Evolutionary conservation across 768 basidiomycete species (phyloP).

Genomic region (Xerocomellus dryophilus): DNA sequence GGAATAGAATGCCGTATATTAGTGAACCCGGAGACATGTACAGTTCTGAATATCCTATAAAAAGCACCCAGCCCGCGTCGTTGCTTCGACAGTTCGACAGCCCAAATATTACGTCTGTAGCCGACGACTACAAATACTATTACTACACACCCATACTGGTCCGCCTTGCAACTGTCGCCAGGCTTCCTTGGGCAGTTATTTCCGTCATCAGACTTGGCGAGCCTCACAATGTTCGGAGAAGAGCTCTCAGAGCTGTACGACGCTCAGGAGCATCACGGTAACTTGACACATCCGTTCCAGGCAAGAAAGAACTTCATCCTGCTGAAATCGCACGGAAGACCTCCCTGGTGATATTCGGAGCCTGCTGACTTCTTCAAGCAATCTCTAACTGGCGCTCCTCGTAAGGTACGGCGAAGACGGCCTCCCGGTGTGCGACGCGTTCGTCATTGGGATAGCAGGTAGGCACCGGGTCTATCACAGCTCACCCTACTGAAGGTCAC

Average conservation of each 20-base stretch:
- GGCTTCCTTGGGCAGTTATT: neutral
- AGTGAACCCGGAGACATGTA: neutral
- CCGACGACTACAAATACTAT: slow-evolving; percentile 33
- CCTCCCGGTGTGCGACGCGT: slow-evolving; percentile 64
- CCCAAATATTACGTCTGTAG: too few relatives aligned
- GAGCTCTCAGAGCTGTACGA: slow-evolving; percentile 23
- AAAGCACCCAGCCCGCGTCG: neutral
- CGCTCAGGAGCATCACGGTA: slow-evolving; percentile 16
- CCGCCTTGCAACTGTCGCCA: neutral
- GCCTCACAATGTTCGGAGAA: slow-evolving; percentile 26
- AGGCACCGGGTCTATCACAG: slow-evolving; percentile 19
- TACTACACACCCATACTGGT: slow-evolving; percentile 6
- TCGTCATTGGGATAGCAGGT: slow-evolving; percentile 85
- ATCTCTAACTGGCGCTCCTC: slow-evolving; percentile 13
- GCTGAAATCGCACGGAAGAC: slow-evolving; percentile 79
- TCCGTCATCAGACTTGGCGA: neutral
- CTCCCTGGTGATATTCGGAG: slow-evolving; percentile 60
- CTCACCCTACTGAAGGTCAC: neutral
- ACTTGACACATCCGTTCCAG: slow-evolving; percentile 22
- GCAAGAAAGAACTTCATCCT: slow-evolving; percentile 64
- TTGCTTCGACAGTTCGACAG: neutral
- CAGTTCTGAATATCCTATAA: neutral
- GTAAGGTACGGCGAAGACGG: slow-evolving; percentile 79
- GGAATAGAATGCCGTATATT: neutral
- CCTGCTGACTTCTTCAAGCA: slow-evolving; percentile 1